Conservation (phyloP, 331 rosid genomes). For the Malus hybrid region DNA sequence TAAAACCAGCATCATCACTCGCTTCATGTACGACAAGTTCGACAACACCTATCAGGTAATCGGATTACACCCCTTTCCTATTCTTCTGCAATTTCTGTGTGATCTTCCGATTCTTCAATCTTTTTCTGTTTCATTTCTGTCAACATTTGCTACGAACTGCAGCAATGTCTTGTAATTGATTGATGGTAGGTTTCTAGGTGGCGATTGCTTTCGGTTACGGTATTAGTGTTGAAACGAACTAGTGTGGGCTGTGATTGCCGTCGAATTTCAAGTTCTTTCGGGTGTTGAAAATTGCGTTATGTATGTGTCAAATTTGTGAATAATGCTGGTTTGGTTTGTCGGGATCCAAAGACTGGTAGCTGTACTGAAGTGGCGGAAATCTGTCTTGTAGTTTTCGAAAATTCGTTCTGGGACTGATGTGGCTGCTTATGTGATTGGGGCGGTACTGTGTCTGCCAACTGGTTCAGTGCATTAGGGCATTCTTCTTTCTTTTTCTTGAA, state of each 20-base stretch:
- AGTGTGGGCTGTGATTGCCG: background rate
- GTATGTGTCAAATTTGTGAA: background rate
- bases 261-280: background rate
- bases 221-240: background rate
- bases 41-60: constrained; percentile 37
- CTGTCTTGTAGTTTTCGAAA: background rate
- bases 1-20: constrained; percentile 38
- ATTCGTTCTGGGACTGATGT: background rate
- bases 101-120: background rate
- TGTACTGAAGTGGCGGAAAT: background rate
- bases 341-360: background rate
- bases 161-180: background rate
- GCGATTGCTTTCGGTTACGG: background rate
- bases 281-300: background rate
- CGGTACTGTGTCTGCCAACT: background rate
- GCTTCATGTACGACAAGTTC: constrained; percentile 40
- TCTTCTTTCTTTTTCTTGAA: background rate
- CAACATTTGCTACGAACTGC: background rate
- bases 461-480: background rate
- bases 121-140: background rate
- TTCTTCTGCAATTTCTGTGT: background rate
- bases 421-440: background rate
- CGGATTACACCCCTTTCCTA: background rate
- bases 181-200: background rate
- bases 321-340: background rate